phyloP scores from a whole-genome alignment of 306 rosid genomes.

The Fragaria nilgerrensis region DNA sequence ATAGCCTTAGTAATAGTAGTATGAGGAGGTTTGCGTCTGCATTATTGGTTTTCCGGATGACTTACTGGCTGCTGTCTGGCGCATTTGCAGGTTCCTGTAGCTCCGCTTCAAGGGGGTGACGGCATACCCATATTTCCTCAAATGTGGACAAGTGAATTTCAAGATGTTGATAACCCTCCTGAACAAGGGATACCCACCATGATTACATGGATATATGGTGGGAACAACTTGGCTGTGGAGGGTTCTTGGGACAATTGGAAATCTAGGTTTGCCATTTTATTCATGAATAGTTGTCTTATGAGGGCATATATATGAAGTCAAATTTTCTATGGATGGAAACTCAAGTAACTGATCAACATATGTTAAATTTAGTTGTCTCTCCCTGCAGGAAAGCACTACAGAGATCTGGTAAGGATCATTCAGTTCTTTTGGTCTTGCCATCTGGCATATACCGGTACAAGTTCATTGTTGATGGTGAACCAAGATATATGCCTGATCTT shows the following conservation, averaged over 20 bases:
- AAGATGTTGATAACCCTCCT: constrained; percentile 49
- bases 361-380: constrained; percentile 20
- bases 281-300: constrained; percentile 10
- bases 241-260: constrained; percentile 97
- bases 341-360: constrained; percentile 4
- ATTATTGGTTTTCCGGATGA: constrained; percentile 18
- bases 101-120: constrained; percentile 67
- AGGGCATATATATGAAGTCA: constrained; percentile 7
- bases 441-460: constrained; percentile 81
- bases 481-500: constrained; percentile 74
- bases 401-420: constrained; percentile 81
- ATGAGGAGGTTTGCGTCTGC: neutral
- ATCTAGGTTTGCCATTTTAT: constrained; percentile 48
- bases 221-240: constrained; percentile 70
- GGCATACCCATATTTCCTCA: constrained; percentile 47
- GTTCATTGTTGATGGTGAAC: constrained; percentile 79
- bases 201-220: constrained; percentile 80
- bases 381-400: constrained; percentile 64
- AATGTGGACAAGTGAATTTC: constrained; percentile 51
- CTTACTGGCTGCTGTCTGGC: constrained; percentile 23
- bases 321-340: neutral
- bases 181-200: constrained; percentile 73
- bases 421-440: constrained; percentile 69
- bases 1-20: neutral
- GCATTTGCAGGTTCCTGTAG: constrained; percentile 72